Base-by-base conservation (phyloP, 805 yeast genomes). In the Lipomyces starkeyi region DNA sequence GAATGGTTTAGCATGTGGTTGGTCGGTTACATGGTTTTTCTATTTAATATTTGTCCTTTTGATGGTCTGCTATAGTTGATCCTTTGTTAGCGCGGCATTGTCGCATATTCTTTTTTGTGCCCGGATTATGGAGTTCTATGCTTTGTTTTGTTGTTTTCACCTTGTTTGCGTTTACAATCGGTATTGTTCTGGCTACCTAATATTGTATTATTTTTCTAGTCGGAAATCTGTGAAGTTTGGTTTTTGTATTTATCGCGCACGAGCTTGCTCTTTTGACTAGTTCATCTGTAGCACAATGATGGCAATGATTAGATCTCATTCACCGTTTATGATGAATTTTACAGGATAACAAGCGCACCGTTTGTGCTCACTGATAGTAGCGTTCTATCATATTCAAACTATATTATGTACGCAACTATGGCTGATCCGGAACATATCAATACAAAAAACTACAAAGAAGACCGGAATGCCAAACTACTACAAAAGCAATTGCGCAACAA, bases 1-100 rank as follows among this genome's bases (percentile, higher is more conserved):
- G 49, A 43, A 43, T 43, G 49, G 49, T 43, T 37, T 43, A 43
- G 49, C 49, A 43, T 43, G 49, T 43, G 49, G 49, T 43, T 43
- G 22, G 22, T 17, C n/a, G 49, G 22, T 43, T 43, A 43, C 49
- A 43, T 43, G 49, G 49, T 43, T 13, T 37, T 43, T n/a, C 49
- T 43, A 43, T 17, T 43, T 43, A 43, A 6, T 43, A 43, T 43
- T 43, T 17, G 17, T 37, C 22, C 49, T 17, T 43, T 43, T 43
- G 49, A 43, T 17, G 22, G 49, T 43, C 20, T 43, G 49, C 22
- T 17, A 43, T 43, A 43, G 9, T 43, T 43, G 49, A 17, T n/a
- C 49, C 22, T 43, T 43, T 17, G 20, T 43, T 43, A n/a, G 22
- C 49, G 20, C 22, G 49, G 43, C 43, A 43, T 43, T 43, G 49